These are phyloP conservation scores for Geopyxis carbonaria DNA, from an alignment of 495 filamentous ascomycete genomes.

Conservation along the genomic window DNA sequence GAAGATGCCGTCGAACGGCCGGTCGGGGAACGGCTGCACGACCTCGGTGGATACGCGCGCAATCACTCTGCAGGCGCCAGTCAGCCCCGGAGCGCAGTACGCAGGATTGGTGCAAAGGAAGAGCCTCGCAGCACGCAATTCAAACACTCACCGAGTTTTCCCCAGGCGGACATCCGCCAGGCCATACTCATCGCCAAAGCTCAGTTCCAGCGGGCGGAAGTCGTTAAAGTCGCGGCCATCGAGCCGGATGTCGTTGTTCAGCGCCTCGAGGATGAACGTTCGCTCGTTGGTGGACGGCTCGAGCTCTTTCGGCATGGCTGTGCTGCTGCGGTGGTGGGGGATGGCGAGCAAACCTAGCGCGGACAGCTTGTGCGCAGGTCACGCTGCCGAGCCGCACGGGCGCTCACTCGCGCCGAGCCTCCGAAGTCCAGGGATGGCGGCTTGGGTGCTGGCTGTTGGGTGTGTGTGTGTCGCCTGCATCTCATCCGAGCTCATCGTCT, in stretches of 20 bases:
- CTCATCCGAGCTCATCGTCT: too few species aligned
- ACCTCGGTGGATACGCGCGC: slow-evolving; percentile 78
- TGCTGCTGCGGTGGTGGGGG: slow-evolving; percentile 3
- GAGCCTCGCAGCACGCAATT: too few species aligned
- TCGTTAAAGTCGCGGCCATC: slow-evolving; percentile 67
- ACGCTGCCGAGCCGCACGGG: too few species aligned
- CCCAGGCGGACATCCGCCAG: slow-evolving; percentile 77
- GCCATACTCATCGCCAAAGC: slow-evolving; percentile 81
- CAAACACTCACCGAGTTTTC: slow-evolving; percentile 57
- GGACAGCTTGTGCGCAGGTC: too few species aligned
- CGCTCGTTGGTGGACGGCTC: slow-evolving; percentile 65
- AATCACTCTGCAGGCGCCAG: slow-evolving; percentile 42
- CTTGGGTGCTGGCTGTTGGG: too few species aligned
- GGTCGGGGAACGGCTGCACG: slow-evolving; percentile 62
- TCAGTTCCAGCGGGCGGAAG: slow-evolving; percentile 57
- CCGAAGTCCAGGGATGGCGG: too few species aligned
- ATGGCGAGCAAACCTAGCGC: too few species aligned
- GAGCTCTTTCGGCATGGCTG: slow-evolving; percentile 70
- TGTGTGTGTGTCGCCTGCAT: too few species aligned
- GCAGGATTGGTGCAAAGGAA: neutral
- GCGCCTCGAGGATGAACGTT: slow-evolving; percentile 55
- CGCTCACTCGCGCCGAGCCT: too few species aligned
- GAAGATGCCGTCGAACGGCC: slow-evolving; percentile 89
- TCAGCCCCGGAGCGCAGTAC: neutral
- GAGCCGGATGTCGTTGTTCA: slow-evolving; percentile 57